Base-by-base conservation (phyloP, 345 rosid species). In the Passiflora organensis region DNA sequence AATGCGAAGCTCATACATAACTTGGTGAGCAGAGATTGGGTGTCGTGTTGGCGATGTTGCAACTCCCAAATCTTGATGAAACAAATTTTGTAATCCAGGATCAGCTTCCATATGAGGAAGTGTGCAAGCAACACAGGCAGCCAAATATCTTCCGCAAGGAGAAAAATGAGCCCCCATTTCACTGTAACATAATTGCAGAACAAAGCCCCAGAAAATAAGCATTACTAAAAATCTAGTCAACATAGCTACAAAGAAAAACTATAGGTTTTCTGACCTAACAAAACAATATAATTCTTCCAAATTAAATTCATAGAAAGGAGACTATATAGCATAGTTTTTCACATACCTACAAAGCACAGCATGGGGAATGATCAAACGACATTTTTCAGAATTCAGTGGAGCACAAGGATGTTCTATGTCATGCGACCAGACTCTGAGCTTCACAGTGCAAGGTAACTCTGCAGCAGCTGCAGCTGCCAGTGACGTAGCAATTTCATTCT, bases 151-250 rank as follows among this genome's bases (percentile, higher is more conserved):
- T 78, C 96, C 96, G 51, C 98, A 91, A n/a, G 98, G 98, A 10
- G 98, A 91, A 74, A 91, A 88, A 74, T 91, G 98, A 14, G 98
- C 93, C 45, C 98, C 98, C 98, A 91, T 91, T 73, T 91, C 98
- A 83, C 98, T 88, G 85, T 76, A 71, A 61, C 44, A 64, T 43
- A 69, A 59, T 61, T 23, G 50, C 53, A 50, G 21, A 48, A 20
- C 44, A 28, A 11, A 52, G 49, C 42, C 19, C 13, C 18, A 62
- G 17, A 32, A 58, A 23, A 23, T 51, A 34, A 62, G 41, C 41
- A 73, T 42, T 39, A 36, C 20, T 22, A 64, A 36, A 38, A 37
- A 37, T n/a, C 36, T 15, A 21, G 22, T 52, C n/a, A 58, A 20
- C 36, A 41, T 37, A 59, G 2, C 38, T 17, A 37, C 23, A 46